phyloP scores from a whole-genome alignment of 441 rosid species.

The Erodium texanum region DNA sequence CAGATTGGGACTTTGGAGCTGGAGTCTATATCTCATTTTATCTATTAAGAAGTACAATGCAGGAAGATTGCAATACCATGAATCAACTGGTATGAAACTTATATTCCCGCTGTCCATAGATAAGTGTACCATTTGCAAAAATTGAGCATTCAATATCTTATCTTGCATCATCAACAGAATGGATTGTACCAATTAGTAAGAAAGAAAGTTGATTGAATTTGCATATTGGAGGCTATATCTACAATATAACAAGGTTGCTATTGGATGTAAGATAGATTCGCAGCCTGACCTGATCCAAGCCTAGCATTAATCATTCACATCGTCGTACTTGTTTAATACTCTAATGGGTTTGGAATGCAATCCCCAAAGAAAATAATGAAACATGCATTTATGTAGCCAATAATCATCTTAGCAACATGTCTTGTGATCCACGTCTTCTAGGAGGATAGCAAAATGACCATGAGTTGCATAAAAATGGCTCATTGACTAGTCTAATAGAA shows the following conservation, averaged over 20 bases:
- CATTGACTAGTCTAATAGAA: background rate
- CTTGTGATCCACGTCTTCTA: background rate
- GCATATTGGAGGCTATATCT: background rate
- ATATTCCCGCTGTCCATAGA: background rate
- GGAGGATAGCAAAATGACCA: background rate
- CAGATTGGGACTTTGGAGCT: slow-evolving; percentile 94
- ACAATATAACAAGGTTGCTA: background rate
- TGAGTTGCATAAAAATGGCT: background rate
- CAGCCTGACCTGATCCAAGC: background rate
- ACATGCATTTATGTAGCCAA: background rate
- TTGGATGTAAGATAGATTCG: background rate
- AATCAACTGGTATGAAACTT: slow-evolving; percentile 47
- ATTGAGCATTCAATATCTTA: background rate
- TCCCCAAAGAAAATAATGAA: background rate
- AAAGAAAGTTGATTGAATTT: background rate
- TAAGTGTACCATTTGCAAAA: background rate
- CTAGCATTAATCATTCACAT: background rate
- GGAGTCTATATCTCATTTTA: slow-evolving; percentile 73
- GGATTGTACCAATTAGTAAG: background rate
- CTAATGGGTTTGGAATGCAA: background rate
- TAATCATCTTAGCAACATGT: background rate
- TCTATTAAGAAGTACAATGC: slow-evolving; percentile 51
- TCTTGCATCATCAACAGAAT: background rate
- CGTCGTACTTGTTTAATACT: background rate
- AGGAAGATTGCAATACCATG: slow-evolving; percentile 40